Evolutionary conservation across 768 basidiomycete genomes (phyloP), one percentile per base, ranked within the genome.

Genomic region (Tylopilus vinaceipallidus): DNA sequence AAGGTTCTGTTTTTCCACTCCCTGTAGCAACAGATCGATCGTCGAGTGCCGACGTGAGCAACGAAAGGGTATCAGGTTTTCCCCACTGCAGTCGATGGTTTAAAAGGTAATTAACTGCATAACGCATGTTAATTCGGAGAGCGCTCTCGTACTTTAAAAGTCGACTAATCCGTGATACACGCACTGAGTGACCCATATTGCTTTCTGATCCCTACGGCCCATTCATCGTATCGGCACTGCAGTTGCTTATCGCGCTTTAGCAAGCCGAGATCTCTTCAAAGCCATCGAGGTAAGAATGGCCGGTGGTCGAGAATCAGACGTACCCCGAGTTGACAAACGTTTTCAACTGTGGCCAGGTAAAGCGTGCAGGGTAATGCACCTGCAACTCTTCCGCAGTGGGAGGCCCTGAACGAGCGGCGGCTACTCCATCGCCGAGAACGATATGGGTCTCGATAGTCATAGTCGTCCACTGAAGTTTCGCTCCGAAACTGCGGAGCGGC

Each of bases 321-420:
- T 64, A 87, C 87, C 88, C 88, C 49, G 88, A 87, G 61, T 84
- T 87, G 42, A 91, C 75, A 54, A 91, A 90, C 4, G 81, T 77
- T 70, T 83, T 90, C 23, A 91, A 69, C 62, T 91, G 82, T 9
- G 66, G 54, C 86, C 87, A 91, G 0, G 88, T 86, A 56, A 89
- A 89, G 54, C 78, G 82, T 5, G 84, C 75, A 13, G 88, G 88
- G 60, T 91, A 91, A 61, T 88, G 69, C 1, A 68, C 74, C 8
- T 80, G 64, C 6, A 91, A 67, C 56, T 91, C 89, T 44, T 83
- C 82, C 32, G 65, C 69, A 2, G 86, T 88, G 12, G 89, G 89
- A 19, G 75, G 82, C 0, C 88, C 87, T n/a, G 71, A 73, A 11
- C 76, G 61, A 27, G 80, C 63, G 6, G 75, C 68, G 6, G 80